Evolutionary conservation across 2,329 filamentous ascomycete species (phyloP), one percentile per base, ranked within the genome.

Genomic region (Simplicillium sp.): DNA sequence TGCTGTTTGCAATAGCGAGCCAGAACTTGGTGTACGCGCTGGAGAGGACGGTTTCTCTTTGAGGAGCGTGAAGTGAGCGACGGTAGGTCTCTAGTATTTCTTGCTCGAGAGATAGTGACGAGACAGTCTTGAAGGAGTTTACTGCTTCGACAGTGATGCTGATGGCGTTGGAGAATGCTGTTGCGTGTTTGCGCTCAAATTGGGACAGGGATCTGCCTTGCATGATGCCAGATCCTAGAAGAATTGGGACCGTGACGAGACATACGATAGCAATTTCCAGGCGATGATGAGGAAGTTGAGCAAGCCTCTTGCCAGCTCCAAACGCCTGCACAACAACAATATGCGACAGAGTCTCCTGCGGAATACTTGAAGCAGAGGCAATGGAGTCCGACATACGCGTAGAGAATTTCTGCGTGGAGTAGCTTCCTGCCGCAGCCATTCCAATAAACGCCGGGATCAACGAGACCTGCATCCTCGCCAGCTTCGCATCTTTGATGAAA

Each of bases 231-330:
- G 81, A 72, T 2, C 77, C 78, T 0, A 88, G 66, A 6, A 87
- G 71, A 9, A 87, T 60, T 0, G 84, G 84, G 0, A 87, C 76
- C 8, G 77, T 68, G 1, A 82, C 72, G 6, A 88, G 66, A 41
- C 81, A 82, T 3, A 88, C 83, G 12, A 88, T 60, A 1, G 82
- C 82, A 45, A 88, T 85, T 77, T 82, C 84, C 84, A 88, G 3
- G 80, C 80, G 36, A 88, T 67, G 35, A 86, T 75, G 46, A 86
- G 47, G 20, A 87, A 75, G 55, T 84, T 86, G 46, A 87, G 82
- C 79, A 1, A 84, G 63, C 4, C 76, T 70, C 11, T 59, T 58
- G 15, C 70, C 75, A 1, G 79, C 78, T 4, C 75, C 70, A 45
- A 84, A 80, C 1, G 77, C 76, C 45, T 82, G 77, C 3, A 82